A percentile compares a stretch with the other conserved stretches of the same genome.
Evolutionary conservation across 2,329 filamentous ascomycete genomes (phyloP).

Genomic region (Penicillium palitans): DNA sequence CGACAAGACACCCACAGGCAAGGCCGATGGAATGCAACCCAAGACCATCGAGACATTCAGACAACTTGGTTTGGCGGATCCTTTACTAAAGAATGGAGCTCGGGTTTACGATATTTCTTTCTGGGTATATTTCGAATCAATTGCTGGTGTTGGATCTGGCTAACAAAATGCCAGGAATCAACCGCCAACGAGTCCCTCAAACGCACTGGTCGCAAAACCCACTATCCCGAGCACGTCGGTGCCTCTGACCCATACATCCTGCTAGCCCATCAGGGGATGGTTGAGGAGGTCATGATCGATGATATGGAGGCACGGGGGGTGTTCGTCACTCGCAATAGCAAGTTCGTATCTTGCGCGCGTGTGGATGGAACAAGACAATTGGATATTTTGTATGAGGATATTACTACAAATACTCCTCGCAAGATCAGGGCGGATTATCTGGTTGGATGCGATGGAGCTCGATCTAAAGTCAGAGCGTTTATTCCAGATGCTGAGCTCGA

Average conservation of each 20-base stretch:
- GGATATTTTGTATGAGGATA: conserved; percentile 45
- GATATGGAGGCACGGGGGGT: conserved; percentile 66
- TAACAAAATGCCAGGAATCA: conserved; percentile 26
- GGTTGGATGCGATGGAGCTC: conserved; percentile 71
- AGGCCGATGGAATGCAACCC: conserved; percentile 72
- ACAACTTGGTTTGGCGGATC: conserved; percentile 71
- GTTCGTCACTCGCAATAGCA: conserved; percentile 63
- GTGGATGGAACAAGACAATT: conserved; percentile 37
- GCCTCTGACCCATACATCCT: conserved; percentile 56
- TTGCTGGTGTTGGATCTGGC: not conserved
- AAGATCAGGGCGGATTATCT: conserved; percentile 62
- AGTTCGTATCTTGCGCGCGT: conserved; percentile 57
- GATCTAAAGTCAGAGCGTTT: conserved; percentile 67
- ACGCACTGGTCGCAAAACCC: conserved; percentile 64
- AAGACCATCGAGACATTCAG: conserved; percentile 77
- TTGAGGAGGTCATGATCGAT: conserved; percentile 69
- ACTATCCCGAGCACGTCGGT: conserved; percentile 61
- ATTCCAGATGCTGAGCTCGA: conserved; percentile 55
- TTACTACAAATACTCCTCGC: conserved; percentile 38
- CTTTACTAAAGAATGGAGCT: conserved; percentile 65
- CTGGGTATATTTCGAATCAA: conserved; percentile 52
- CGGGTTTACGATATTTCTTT: conserved; percentile 74
- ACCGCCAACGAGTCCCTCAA: conserved; percentile 54
- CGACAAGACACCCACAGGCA: conserved; percentile 66
- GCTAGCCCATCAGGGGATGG: conserved; percentile 70